These are phyloP conservation scores for Rhypophila decipiens DNA, from an alignment of 495 filamentous ascomycete genomes.

Conservation along the genomic window DNA sequence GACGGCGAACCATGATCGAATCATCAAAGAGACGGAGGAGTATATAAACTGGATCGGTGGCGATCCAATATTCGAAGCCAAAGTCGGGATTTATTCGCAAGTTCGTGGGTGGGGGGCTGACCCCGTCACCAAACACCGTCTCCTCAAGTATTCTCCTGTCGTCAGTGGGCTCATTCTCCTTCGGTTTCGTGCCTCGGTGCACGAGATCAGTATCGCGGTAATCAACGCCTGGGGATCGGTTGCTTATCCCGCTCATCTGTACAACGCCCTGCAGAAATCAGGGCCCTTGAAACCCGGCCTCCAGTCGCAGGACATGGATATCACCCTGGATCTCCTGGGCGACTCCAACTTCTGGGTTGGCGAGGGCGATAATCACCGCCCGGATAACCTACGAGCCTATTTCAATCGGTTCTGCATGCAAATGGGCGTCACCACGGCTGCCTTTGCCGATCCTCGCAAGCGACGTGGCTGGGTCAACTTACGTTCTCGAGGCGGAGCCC, in stretches of 20 bases:
- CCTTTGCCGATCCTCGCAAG: constrained; percentile 20
- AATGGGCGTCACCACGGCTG: constrained; percentile 26
- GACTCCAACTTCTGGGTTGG: constrained; percentile 26
- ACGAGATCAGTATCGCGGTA: constrained; percentile 23
- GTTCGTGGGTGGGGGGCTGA: not conserved
- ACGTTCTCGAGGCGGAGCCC: too few species aligned
- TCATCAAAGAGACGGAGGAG: constrained; percentile 11
- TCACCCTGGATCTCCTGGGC: constrained; percentile 15
- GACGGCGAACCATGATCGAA: constrained; percentile 22
- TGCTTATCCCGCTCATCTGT: constrained; percentile 27
- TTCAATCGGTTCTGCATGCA: constrained; percentile 30
- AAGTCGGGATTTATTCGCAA: not conserved
- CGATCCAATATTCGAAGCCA: constrained; percentile 11
- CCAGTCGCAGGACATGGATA: constrained; percentile 33
- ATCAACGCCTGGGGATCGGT: constrained; percentile 33
- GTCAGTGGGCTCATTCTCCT: constrained; percentile 27
- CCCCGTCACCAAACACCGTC: constrained; percentile 8
- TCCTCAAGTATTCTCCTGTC: constrained; percentile 26
- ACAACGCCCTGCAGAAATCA: constrained; percentile 28
- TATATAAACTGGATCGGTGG: constrained; percentile 13
- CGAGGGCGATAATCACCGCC: constrained; percentile 15
- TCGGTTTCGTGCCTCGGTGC: constrained; percentile 14
- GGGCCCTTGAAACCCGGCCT: constrained; percentile 14
- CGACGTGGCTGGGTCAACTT: too few species aligned
- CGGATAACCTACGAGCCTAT: too few species aligned